Evolutionary conservation across 768 basidiomycete species (phyloP), one percentile per base, ranked within the genome.

Genomic region (Xerocomellus dryophilus): DNA sequence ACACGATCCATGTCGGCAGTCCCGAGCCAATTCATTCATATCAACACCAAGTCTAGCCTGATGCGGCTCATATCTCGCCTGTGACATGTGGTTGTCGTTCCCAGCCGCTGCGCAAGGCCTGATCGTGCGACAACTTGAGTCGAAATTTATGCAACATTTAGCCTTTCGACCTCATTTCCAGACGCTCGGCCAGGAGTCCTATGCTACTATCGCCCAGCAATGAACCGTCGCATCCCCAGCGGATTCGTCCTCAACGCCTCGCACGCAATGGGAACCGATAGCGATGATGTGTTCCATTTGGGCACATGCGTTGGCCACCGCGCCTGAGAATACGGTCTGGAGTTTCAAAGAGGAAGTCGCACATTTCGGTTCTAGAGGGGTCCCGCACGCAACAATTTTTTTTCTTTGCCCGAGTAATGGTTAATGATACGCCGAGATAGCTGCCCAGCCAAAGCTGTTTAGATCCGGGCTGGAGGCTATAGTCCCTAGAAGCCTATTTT

Each of bases 71-170:
- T 3, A 7, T 21, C n/a, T 31, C 27, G 9, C 5, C 38, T 7
- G 34, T 17, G 10, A 11, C 11, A 31, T 31, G 7, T 15, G 23
- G 23, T 14, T 6, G 17, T 29, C 6, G 5, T 51, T 54, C 50
- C 32, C 59, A 61, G 43, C n/a, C n/a, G n/a, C n/a, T n/a, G n/a
- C n/a, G 43, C n/a, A 31, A 40, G 42, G 40, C 29, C 15, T 2
- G 21, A 23, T 53, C 40, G 39, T 48, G 56, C 23, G 48, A 42
- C 1, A 34, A 34, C 12, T 34, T 14, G 32, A 14, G 14, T 14
- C 32, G 14, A 14, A 34, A 41, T 51, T 27, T 44, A 43, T 17
- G 20, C 6, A 25, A 25, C 18, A n/a, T 53, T 43, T 47, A 14
- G 14, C 27, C 34, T 43, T 57, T 7, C 14, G 27, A 20, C 34